A percentile compares a stretch with the other conserved stretches of the same genome.
Conservation (phyloP, 1,139 yeast species). For the Protomyces pachydermus region DNA sequence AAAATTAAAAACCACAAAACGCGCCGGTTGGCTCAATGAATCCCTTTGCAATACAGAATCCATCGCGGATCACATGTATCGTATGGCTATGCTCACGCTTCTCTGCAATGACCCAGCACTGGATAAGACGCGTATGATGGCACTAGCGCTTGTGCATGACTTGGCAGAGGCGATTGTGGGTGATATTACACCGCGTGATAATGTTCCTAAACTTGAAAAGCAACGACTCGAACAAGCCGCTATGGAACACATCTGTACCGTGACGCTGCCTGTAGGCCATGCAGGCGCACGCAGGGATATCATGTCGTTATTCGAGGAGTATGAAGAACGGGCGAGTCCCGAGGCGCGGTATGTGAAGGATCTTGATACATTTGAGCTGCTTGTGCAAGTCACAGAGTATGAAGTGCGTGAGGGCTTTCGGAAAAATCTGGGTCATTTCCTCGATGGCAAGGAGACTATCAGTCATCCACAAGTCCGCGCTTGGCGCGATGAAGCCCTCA, state of each 20-base stretch:
- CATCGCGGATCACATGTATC: constrained; percentile 77
- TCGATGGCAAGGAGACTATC: constrained; percentile 57
- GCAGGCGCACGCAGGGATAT: constrained; percentile 60
- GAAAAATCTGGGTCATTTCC: constrained; percentile 47
- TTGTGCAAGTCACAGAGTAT: constrained; percentile 85
- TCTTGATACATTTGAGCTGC: constrained; percentile 87
- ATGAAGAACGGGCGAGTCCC: constrained; percentile 71
- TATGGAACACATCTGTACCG: constrained; percentile 57
- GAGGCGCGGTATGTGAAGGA: constrained; percentile 93
- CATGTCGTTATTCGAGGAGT: constrained; percentile 76
- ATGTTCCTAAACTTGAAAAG: constrained; percentile 47
- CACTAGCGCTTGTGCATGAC: constrained; percentile 86
- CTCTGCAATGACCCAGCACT: constrained; percentile 47
- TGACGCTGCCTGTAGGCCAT: constrained; percentile 60
- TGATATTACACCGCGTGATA: constrained; percentile 28
- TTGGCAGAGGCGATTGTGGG: constrained; percentile 76
- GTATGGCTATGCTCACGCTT: constrained; percentile 85
- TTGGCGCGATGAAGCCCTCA: constrained; percentile 64
- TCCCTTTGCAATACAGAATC: constrained; percentile 50
- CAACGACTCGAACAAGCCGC: constrained; percentile 76
- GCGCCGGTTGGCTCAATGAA: constrained; percentile 93
- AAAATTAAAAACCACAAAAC: constrained; percentile 67
- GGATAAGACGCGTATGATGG: constrained; percentile 57
- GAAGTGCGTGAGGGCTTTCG: constrained; percentile 44
- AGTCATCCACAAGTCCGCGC: constrained; percentile 66